Evolutionary conservation across 1,139 yeast species (phyloP).

Genomic region (Arxiozyma bovina): DNA sequence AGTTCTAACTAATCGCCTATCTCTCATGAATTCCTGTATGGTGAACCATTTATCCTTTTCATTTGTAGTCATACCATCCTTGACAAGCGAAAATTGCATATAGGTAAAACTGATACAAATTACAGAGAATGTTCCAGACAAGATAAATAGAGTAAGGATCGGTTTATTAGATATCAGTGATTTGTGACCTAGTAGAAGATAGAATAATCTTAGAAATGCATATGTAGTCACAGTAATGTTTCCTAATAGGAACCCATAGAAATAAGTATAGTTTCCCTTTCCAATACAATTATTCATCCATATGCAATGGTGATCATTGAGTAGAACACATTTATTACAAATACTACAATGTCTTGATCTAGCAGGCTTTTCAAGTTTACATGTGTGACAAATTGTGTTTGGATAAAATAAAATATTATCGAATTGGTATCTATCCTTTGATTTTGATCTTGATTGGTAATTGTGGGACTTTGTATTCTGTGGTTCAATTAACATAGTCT

Average conservation of each 20-base stretch:
- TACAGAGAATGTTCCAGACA: conserved; percentile 47
- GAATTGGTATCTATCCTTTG: conserved; percentile 31
- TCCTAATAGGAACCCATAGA: conserved; percentile 49
- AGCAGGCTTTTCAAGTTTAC: conserved; percentile 67
- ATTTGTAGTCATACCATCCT: conserved; percentile 84
- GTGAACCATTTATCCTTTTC: conserved; percentile 81
- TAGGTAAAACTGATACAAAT: conserved; percentile 49
- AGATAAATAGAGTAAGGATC: conserved; percentile 21
- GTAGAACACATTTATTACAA: conserved; percentile 57
- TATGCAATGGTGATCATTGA: conserved; percentile 88
- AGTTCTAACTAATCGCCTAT: conserved; percentile 33
- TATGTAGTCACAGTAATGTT: conserved; percentile 46
- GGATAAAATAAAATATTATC: conserved; percentile 56
- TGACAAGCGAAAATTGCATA: conserved; percentile 55
- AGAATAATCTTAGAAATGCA: conserved; percentile 38
- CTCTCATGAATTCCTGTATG: conserved; percentile 51
- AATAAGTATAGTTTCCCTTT: conserved; percentile 61
- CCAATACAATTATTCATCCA: conserved; percentile 94
- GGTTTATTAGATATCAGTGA: conserved; percentile 4
- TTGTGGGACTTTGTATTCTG: conserved; percentile 7
- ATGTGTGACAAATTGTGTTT: conserved; percentile 39
- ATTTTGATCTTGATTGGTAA: conserved; percentile 7
- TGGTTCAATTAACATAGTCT: conserved; percentile 19
- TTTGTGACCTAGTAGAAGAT: conserved; percentile 2
- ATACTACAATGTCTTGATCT: conserved; percentile 81